Evolutionary conservation across 2,329 filamentous ascomycete species (phyloP).

Genomic region (Arthrinium puccinioides): DNA sequence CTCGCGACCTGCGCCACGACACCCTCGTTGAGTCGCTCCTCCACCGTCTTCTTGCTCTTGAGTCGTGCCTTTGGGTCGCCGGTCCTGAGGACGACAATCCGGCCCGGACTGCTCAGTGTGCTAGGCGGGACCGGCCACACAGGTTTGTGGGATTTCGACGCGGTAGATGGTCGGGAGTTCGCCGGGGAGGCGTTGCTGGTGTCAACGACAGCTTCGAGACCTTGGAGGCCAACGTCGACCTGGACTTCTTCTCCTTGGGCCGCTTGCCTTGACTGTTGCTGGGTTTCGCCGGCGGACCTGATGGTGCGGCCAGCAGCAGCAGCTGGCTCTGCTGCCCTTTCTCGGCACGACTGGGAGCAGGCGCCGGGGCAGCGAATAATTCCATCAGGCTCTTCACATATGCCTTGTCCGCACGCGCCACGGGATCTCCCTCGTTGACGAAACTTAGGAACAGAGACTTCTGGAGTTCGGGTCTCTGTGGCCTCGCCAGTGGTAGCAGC

Average conservation of each 20-base stretch:
- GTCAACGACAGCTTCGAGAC: not conserved
- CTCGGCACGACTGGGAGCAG: slow-evolving; percentile 17
- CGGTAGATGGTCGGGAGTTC: slow-evolving; percentile 18
- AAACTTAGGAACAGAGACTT: slow-evolving; percentile 75
- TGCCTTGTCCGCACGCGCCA: slow-evolving; percentile 66
- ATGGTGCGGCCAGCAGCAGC: not conserved
- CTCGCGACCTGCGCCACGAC: slow-evolving; percentile 62
- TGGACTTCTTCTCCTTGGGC: slow-evolving; percentile 11
- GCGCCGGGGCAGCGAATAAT: slow-evolving; percentile 57
- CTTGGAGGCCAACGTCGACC: not conserved
- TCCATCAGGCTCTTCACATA: slow-evolving; percentile 69
- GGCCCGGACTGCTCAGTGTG: slow-evolving; percentile 63
- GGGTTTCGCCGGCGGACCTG: slow-evolving; percentile 10
- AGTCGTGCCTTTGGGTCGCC: slow-evolving; percentile 29
- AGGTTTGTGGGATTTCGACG: slow-evolving; percentile 19
- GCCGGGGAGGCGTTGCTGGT: not conserved
- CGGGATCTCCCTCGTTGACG: slow-evolving; percentile 81
- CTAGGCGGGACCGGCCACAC: slow-evolving; percentile 60
- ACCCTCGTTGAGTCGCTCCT: slow-evolving; percentile 46
- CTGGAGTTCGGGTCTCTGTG: slow-evolving; percentile 33
- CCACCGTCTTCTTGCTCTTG: slow-evolving; percentile 38
- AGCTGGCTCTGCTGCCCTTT: not conserved
- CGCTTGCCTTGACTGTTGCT: slow-evolving; percentile 9
- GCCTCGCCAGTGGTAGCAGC: slow-evolving; percentile 59
- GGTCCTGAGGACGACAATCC: slow-evolving; percentile 59